phyloP scores from a whole-genome alignment of 257 asterid genomes.

The Fraxinus excelsior region DNA sequence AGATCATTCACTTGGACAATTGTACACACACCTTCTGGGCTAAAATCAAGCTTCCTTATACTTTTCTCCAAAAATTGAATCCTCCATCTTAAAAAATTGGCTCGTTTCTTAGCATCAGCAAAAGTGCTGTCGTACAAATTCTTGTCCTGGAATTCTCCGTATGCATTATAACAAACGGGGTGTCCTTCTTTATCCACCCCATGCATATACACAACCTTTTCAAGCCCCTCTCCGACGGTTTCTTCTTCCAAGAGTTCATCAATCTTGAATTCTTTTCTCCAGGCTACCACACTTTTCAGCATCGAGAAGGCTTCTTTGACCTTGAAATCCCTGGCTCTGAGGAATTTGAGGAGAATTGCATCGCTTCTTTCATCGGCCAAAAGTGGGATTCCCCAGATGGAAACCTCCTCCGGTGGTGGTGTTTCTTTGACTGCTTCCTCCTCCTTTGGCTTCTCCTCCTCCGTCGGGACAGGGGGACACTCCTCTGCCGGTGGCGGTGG shows the following conservation, averaged over 20 bases:
- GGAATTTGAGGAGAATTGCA: conserved; percentile 49
- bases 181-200: conserved; percentile 55
- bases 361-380: conserved; percentile 48
- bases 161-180: conserved; percentile 44
- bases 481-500: conserved; percentile 19
- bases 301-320: conserved; percentile 50
- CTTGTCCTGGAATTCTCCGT: conserved; percentile 48
- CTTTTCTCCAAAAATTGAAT: conserved; percentile 52
- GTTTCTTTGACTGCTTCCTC: conserved; percentile 1
- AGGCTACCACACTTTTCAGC: conserved; percentile 48
- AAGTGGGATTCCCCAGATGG: conserved; percentile 52
- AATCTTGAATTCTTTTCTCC: conserved; percentile 49
- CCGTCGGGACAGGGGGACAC: conserved; percentile 7
- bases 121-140: conserved; percentile 48
- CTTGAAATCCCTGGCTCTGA: conserved; percentile 52
- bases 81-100: conserved; percentile 43
- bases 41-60: conserved; percentile 48
- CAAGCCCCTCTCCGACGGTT: conserved; percentile 38
- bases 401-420: conserved; percentile 45
- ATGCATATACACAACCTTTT: conserved; percentile 46
- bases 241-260: conserved; percentile 39
- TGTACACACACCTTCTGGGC: conserved; percentile 48
- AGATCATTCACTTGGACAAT: conserved; percentile 51
- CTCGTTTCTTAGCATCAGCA: conserved; percentile 41
- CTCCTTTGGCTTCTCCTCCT: conserved; percentile 32